Evolutionary conservation across 1,284 basidiomycete species (phyloP).

Genomic region (Pterulicium gracile): DNA sequence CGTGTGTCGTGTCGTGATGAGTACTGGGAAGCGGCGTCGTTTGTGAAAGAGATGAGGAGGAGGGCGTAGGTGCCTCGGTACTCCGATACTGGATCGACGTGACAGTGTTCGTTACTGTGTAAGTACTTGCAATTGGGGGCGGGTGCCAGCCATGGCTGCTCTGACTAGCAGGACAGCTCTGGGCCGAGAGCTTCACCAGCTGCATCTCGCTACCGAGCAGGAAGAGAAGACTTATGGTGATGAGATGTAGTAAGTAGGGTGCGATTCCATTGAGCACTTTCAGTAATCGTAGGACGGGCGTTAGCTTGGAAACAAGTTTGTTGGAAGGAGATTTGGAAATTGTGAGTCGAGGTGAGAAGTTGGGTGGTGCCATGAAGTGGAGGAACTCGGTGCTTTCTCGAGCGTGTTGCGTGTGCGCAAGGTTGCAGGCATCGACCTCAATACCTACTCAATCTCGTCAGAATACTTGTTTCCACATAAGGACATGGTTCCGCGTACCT

Average conservation of each 20-base stretch:
- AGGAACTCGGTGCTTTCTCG: background rate
- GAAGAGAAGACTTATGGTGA: background rate
- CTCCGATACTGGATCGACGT: too few relatives aligned
- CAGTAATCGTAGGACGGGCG: background rate
- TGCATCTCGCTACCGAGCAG: slow-evolving; percentile 25
- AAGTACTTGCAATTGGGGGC: too few relatives aligned
- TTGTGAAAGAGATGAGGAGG: too few relatives aligned
- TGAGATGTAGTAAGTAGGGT: background rate
- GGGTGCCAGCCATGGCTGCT: slow-evolving; percentile 19
- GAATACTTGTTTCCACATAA: slow-evolving; percentile 7
- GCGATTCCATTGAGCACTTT: background rate
- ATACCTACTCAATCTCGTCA: slow-evolving; percentile 23
- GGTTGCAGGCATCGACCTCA: slow-evolving; percentile 19
- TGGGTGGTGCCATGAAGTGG: background rate
- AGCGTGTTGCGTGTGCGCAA: background rate
- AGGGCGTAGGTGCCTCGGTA: too few relatives aligned
- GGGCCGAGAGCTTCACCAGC: slow-evolving; percentile 23
- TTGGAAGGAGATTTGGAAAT: background rate
- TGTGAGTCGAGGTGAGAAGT: background rate
- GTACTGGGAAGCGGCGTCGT: too few relatives aligned
- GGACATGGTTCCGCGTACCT: slow-evolving; percentile 28
- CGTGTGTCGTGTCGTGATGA: too few relatives aligned
- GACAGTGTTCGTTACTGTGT: slow-evolving; percentile 29
- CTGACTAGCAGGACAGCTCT: slow-evolving; percentile 19
- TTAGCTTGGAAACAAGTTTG: background rate